These are phyloP conservation scores for Parasitella parasitica DNA, from an alignment of 371 early-diverging fungal species.

Conservation along the genomic window DNA sequence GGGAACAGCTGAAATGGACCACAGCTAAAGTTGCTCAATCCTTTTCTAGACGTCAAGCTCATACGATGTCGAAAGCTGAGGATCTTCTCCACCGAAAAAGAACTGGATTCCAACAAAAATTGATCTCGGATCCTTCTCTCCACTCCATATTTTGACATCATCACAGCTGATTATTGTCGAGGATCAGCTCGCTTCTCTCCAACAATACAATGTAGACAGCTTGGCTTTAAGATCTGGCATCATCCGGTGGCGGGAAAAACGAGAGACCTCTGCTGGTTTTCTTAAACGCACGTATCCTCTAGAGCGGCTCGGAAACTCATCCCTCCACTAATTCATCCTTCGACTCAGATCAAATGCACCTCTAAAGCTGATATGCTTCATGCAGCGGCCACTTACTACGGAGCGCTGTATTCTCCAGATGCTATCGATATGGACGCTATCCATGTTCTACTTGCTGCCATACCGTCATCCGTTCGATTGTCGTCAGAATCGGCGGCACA, in stretches of 20 bases:
- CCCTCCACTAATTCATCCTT: background rate
- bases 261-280: background rate
- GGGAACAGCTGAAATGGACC: slow-evolving; percentile 3
- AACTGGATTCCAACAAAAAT: background rate
- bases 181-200: background rate
- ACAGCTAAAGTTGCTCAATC: background rate
- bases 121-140: background rate
- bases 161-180: slow-evolving; percentile 6
- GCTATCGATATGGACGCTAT: background rate
- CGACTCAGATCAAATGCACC: background rate
- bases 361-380: background rate
- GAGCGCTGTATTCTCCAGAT: slow-evolving; percentile 5
- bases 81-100: background rate
- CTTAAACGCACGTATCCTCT: background rate
- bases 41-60: background rate
- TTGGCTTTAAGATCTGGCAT: slow-evolving; percentile 2
- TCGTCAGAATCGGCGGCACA: background rate
- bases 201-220: slow-evolving; percentile 3
- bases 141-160: background rate
- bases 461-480: background rate
- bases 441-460: background rate
- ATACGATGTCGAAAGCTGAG: background rate
- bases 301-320: background rate
- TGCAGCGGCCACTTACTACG: background rate
- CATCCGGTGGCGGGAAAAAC: background rate